Evolutionary conservation across 1,284 basidiomycete species (phyloP).

Genomic region (Apiotrichum gamsii): DNA sequence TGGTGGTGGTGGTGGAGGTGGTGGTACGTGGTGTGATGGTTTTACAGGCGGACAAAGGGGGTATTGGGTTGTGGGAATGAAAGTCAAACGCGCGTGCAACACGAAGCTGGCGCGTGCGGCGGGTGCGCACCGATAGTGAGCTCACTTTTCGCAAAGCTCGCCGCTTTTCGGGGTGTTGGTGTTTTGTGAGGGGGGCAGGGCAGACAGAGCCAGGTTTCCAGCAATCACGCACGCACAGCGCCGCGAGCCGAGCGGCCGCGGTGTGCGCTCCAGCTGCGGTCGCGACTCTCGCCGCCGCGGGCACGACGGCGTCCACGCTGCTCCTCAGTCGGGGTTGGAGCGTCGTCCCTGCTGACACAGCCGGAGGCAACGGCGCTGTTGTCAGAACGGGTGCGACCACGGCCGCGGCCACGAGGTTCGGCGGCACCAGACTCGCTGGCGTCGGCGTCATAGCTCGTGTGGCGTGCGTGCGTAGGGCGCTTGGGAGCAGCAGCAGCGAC

Average conservation of each 20-base stretch:
- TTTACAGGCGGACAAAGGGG: no score
- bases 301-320: constrained; percentile 15
- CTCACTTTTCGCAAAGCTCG: no score
- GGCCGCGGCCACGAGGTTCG: constrained; percentile 6
- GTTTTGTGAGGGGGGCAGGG: no score
- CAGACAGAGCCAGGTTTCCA: no score
- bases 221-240: constrained; percentile 1
- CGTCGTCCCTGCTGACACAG: no score
- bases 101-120: no score
- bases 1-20: no score
- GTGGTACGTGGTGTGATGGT: no score
- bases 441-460: constrained; percentile 23
- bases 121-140: no score
- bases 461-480: background rate
- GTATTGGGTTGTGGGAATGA: no score
- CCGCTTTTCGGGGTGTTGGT: no score
- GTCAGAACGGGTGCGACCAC: background rate
- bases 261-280: constrained; percentile 14
- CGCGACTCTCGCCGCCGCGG: constrained; percentile 13
- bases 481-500: background rate
- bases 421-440: constrained; percentile 11
- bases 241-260: constrained; percentile 12
- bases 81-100: no score
- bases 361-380: background rate
- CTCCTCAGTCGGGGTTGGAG: background rate